Base-by-base conservation (phyloP, 352 stramenopile species). In the Phytopythium montanum region DNA sequence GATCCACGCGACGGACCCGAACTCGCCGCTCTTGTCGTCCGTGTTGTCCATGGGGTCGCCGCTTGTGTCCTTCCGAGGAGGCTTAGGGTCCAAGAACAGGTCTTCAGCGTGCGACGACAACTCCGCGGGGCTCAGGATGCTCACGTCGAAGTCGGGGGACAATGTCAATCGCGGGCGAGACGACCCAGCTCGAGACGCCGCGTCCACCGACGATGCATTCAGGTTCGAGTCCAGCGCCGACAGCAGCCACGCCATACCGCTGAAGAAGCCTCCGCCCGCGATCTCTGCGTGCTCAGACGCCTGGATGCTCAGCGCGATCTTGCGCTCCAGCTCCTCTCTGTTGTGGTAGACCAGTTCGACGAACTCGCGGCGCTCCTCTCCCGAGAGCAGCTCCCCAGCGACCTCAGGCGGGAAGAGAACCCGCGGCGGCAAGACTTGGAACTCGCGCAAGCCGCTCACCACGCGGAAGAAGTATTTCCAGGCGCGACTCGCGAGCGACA, bases 381-480 rank as follows among this genome's bases (percentile, higher is more conserved):
- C 14, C 13, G 69, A 82, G 61, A 87, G 70, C n/a, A 85, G 58
- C 57, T 79, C 68, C 28, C 68, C 29, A 2, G 64, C 61, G 26
- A 58, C 60, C 6, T 76, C 56, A n/a, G 61, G 65, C 8, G 62
- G 59, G 45, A 72, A 68, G 51, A 92, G 42, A 39, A 88, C 70
- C 2, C 66, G 61, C 28, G 74, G 64, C 5, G 84, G 84, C 4
- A 93, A 60, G 9, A 76, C 79, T 38, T 76, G 66, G 39, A 93
- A 87, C 41, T 91, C 81, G 14, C 84, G 75, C 42, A 93, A 60
- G 13, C 75, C 66, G 56, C 68, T 77, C 1, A 91, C 50, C 3
- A 79, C 68, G 18, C 85, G 70, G 54, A 91, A 93, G 39, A 91
- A 87, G 42, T 73, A 63, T 48, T 72, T 76, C 84, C 84, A 93